Percentiles rank a stretch among this genome's conserved stretches.
phyloP scores from a whole-genome alignment of 1,284 basidiomycete species.

The Neolentinus lepideus region DNA sequence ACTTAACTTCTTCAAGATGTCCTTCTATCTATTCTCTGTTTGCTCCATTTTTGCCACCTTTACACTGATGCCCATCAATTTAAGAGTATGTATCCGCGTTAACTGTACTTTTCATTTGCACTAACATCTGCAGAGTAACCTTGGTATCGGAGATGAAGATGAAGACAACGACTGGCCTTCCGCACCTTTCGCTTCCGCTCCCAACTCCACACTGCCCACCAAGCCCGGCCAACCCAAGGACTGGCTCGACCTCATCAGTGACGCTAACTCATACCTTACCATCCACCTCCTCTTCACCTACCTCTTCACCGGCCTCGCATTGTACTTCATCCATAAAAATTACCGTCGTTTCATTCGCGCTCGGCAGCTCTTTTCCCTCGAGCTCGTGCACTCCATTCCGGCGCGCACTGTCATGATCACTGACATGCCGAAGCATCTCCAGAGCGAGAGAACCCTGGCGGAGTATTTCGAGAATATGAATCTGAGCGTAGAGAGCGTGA shows the following conservation, averaged over 20 bases:
- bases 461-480: conserved; percentile 91
- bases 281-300: conserved; percentile 92
- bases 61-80: conserved; percentile 87
- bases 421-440: conserved; percentile 75
- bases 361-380: conserved; percentile 88
- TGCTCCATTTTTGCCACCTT: conserved; percentile 75
- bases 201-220: conserved; percentile 20
- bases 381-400: conserved; percentile 90
- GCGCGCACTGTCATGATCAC: conserved; percentile 90
- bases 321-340: conserved; percentile 84
- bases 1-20: conserved; percentile 92
- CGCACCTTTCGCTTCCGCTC: not conserved
- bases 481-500: conserved; percentile 82
- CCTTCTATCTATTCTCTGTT: conserved; percentile 85
- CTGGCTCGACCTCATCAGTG: conserved; percentile 81
- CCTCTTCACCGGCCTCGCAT: conserved; percentile 81
- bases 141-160: conserved; percentile 57
- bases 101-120: conserved; percentile 11
- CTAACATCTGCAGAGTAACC: conserved; percentile 54
- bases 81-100: conserved; percentile 49
- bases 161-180: conserved; percentile 35
- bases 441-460: conserved; percentile 78
- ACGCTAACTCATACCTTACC: conserved; percentile 80
- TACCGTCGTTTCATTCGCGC: conserved; percentile 88
- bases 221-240: conserved; percentile 28